Base-by-base conservation (phyloP, 495 filamentous ascomycete species). In the Lepidopterella palustris region DNA sequence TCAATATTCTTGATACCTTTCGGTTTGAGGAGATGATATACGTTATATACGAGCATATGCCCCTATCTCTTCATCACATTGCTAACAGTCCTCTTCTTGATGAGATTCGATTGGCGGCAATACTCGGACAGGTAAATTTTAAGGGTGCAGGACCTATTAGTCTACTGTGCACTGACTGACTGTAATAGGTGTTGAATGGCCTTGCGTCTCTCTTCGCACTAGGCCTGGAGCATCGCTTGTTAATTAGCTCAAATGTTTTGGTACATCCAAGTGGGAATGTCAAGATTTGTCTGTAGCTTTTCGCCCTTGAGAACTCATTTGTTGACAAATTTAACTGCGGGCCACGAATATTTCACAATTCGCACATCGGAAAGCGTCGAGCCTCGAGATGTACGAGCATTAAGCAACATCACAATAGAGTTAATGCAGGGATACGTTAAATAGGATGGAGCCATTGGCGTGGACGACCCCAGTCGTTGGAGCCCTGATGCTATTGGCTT, bases 391-490 rank as follows among this genome's bases (percentile, higher is more conserved):
- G 15, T 39, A 6, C 6, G 32, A 39, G 32, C 32, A 39, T 39
- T 39, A 39, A 39, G 32, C 32, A 8, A 47, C 20, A 47, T 47
- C 5, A 20, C 18, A 8, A 47, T 47, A 18, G 42, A 47, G 18
- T 20, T 47, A 47, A 47, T 47, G 42, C 42, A 47, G 42, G 42
- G 42, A 47, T 47, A 47, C 20, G 42, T 23, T 20, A 47, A 47
- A 47, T 5, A 23, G 42, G 42, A 47, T 5, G 8, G 42, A 47
- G 42, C 42, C 18, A 18, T 47, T 47, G 42, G 42, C 42, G 42
- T 47, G 42, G 42, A 47, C 18, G 42, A 47, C 42, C 42, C 18
- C 6, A 5, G 42, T 47, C 42, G 42, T 47, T 47, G 42, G 42
- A 8, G 5, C 8, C 20, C 42, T 5, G 42, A 47, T 20, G 6